Evolutionary conservation across 352 stramenopile genomes (phyloP), one percentile per base, ranked within the genome.

Genomic region (Pythium aquatile): DNA sequence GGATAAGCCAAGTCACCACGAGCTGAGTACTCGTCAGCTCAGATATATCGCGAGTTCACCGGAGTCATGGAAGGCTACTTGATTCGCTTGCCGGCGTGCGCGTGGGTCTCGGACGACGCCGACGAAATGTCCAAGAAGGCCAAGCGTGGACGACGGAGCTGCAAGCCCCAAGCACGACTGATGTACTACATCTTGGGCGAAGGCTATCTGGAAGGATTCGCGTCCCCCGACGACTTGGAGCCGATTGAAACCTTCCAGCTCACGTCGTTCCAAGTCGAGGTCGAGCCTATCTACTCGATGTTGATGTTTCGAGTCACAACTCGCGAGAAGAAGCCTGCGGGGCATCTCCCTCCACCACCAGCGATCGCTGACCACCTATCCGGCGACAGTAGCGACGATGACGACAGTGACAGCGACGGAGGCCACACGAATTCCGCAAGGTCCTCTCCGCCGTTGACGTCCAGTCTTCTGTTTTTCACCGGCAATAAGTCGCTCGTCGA

Each of bases 1-100:
- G 3, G 39, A 47, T 16, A 47, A 47, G 39, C 39, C 13, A 47
- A 47, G 17, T 9, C 39, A 47, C 39, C 13, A 24, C 2, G 3
- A 24, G 39, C 39, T 47, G 17, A 47, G 39, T 24, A 42, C 35
- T 42, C 35, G 14, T 24, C 39, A 20, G 16, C 39, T 47, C 39
- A n/a, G 39, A 24, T 24, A 24, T 24, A 24, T 24, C 20, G 20
- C 20, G 20, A 24, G 20, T 47, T 47, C 39, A 48, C 16, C 16
- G 16, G 14, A 51, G n/a, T n/a, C 26, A 91, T 91, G 83, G 83
- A 91, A 58, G 80, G 83, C 40, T 91, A 79, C 66, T 78, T 91
- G 68, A 86, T 91, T 33, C 83, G 80, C 1, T 56, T 91, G 28
- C 80, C 83, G n/a, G 32, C 57, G 5, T 24, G 58, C 46, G 63